Evolutionary conservation across 2,329 filamentous ascomycete genomes (phyloP).

Genomic region (Cordyceps farinosa): DNA sequence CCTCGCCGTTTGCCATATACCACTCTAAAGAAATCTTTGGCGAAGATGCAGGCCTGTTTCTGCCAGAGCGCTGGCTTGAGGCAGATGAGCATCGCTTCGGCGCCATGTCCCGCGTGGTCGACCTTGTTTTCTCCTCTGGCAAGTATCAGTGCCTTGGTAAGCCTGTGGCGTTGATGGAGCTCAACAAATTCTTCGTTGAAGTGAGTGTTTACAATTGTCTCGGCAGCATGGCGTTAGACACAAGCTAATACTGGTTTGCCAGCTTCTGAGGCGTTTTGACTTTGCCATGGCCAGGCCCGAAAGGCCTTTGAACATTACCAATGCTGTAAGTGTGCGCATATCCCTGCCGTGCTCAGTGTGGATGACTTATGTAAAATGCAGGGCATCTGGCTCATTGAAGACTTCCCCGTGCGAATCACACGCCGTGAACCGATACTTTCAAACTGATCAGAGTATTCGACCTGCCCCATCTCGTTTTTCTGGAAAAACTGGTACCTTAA

Average conservation of each 20-base stretch:
- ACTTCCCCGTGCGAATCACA: background rate
- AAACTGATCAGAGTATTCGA: too few relatives aligned
- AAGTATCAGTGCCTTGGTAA: conserved; percentile 45
- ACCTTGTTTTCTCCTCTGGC: conserved; percentile 43
- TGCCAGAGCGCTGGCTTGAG: conserved; percentile 49
- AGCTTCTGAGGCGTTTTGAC: background rate
- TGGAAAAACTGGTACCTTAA: too few relatives aligned
- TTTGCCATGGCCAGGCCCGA: background rate
- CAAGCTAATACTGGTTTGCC: background rate
- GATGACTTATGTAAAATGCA: background rate
- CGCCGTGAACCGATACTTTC: background rate
- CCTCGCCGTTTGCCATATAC: conserved; percentile 40
- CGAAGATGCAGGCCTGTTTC: conserved; percentile 39
- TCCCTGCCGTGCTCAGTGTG: background rate
- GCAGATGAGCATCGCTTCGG: conserved; percentile 30
- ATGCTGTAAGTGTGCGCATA: background rate
- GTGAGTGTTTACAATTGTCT: background rate
- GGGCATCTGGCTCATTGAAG: background rate
- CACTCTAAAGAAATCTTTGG: conserved; percentile 36
- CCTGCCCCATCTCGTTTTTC: too few relatives aligned
- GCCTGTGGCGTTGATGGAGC: conserved; percentile 31
- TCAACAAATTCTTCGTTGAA: background rate
- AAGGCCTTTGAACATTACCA: background rate
- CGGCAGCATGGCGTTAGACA: background rate
- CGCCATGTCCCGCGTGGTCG: conserved; percentile 36